Evolutionary conservation across 371 early-diverging fungal genomes (phyloP), one percentile per base, ranked within the genome.

Genomic region (Mortierella sp.): DNA sequence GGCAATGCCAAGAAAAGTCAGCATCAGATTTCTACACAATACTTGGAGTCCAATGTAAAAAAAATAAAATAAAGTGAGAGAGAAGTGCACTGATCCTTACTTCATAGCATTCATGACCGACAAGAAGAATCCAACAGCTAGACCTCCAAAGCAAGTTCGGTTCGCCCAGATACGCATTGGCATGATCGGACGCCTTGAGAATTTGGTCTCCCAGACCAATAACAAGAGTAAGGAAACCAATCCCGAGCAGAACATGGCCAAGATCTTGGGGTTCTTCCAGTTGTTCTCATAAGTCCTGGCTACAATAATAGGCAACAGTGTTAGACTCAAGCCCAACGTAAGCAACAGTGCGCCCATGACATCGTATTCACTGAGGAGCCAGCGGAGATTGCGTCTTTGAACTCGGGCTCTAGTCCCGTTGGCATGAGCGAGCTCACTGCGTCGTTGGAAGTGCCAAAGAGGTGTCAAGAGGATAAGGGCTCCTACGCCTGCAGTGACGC

Each of bases 101-200:
- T 86, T 87, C 43, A 75, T 75, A 9, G 83, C 62, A 51, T 26
- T 26, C 53, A 51, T 22, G 13, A 51, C 26, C 8, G 7, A 82
- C 49, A 87, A 68, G 13, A 75, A 66, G 23, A 85, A 83, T 28
- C 66, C 56, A 23, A 78, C 81, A 60, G 83, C 32, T 17, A 87
- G 75, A 63, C 84, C 88, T 37, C 76, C 79, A 29, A 87, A 83
- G 8, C 80, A 74, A 10, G 86, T 86, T 40, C 74, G 66, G 35
- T 76, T 82, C 15, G 79, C 56, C 86, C 88, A 87, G 49, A 76
- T 83, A 10, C 66, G 68, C 40, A 85, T 63, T 23, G 88, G 83
- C 67, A 87, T 79, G 10, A 87, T 69, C 12, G 86, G 86, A 10
- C 76, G 69, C 43, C 60, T 53, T 5, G 88, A 83, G 54, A 62